Conservation (phyloP, 106 monocot species). For the Dendrobium officinale region DNA sequence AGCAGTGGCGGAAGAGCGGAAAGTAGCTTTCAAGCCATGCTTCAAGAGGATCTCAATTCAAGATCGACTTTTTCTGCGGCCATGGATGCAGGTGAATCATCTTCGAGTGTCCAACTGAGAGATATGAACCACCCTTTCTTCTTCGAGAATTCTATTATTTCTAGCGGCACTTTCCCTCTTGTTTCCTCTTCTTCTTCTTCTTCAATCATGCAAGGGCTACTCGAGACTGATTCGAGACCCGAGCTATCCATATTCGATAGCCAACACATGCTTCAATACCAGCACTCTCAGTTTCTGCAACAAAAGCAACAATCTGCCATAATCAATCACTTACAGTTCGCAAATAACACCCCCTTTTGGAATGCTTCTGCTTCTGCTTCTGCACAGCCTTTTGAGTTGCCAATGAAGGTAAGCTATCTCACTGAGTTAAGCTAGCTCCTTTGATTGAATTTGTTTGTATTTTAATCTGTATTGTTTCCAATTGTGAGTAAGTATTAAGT, state of each 20-base stretch:
- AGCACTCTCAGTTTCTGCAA: no score
- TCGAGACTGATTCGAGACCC: not conserved
- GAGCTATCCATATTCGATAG: not conserved
- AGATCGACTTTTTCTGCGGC: not conserved
- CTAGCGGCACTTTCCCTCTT: not conserved
- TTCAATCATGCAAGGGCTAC: slow-evolving; percentile 1
- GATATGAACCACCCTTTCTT: not conserved
- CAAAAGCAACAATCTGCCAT: not conserved
- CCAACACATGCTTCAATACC: not conserved
- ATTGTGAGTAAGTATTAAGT: no score
- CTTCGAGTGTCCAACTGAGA: not conserved
- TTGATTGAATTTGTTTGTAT: not conserved
- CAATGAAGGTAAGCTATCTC: not conserved
- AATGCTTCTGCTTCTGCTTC: not conserved
- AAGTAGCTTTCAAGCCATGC: slow-evolving; percentile 6
- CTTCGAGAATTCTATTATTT: not conserved
- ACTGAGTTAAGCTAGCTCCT: not conserved
- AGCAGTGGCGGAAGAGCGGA: not conserved
- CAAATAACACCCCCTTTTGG: slow-evolving; percentile 8
- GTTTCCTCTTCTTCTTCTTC: not conserved
- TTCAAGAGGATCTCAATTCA: not conserved
- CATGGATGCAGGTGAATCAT: no score
- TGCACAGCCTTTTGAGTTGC: not conserved
- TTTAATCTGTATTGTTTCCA: not conserved
- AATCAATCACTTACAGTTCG: not conserved